Conservation (phyloP, 164 flowering plant species). For the Vitis rupestris region DNA sequence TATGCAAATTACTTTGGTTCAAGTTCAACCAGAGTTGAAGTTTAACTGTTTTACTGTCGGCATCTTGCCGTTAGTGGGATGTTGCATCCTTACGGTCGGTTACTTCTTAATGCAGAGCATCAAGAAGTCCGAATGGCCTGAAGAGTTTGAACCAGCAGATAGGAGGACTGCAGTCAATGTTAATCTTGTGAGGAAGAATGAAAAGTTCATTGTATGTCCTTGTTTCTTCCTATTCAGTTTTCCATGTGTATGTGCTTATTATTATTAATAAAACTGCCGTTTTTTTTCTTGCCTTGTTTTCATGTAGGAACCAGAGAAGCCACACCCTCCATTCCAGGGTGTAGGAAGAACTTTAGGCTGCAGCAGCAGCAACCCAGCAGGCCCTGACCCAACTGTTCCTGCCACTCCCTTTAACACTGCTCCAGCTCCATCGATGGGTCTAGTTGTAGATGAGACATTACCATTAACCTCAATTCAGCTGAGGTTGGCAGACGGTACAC, state of each 20-base stretch:
- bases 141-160: slow-evolving; percentile 72
- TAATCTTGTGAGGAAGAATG: slow-evolving; percentile 60
- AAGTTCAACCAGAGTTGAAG: too few relatives aligned
- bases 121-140: slow-evolving; percentile 70
- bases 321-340: slow-evolving; percentile 58
- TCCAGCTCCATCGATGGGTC: slow-evolving; percentile 51
- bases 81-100: background rate
- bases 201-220: slow-evolving; percentile 47
- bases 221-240: background rate
- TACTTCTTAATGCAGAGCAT: slow-evolving; percentile 63
- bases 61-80: background rate
- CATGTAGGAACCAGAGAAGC: slow-evolving; percentile 65
- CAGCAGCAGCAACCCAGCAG: slow-evolving; percentile 27
- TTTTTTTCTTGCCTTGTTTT: background rate
- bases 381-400: slow-evolving; percentile 24
- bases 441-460: slow-evolving; percentile 50
- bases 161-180: slow-evolving; percentile 55
- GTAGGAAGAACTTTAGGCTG: slow-evolving; percentile 83
- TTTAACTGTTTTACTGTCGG: too few relatives aligned
- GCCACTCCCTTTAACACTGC: slow-evolving; percentile 29
- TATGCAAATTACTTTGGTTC: too few relatives aligned
- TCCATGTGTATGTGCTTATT: background rate
- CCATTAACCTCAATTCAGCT: slow-evolving; percentile 87
- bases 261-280: background rate
- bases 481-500: slow-evolving; percentile 83